phyloP scores from a whole-genome alignment of 2,329 filamentous ascomycete species.

The Sclerotinia trifoliorum region DNA sequence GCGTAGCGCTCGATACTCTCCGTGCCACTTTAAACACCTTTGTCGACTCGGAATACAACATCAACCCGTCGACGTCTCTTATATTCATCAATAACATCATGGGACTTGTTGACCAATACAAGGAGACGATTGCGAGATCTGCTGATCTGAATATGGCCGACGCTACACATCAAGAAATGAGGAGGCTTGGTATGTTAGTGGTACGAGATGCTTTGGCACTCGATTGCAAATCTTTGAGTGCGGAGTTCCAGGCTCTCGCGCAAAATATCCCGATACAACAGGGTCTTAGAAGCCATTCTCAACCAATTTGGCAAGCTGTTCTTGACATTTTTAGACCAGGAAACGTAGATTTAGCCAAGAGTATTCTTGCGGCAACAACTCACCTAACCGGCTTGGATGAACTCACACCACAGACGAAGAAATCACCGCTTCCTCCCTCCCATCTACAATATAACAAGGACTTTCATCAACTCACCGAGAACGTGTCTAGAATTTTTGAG shows the following conservation, averaged over 20 bases:
- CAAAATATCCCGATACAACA: slow-evolving; percentile 61
- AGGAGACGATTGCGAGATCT: slow-evolving; percentile 56
- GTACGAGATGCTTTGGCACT: slow-evolving; percentile 66
- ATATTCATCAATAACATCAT: slow-evolving; percentile 65
- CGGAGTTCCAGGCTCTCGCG: slow-evolving; percentile 66
- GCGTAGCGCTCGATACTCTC: slow-evolving; percentile 62
- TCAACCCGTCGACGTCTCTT: slow-evolving; percentile 52
- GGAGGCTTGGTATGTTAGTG: slow-evolving; percentile 59
- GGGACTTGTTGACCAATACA: slow-evolving; percentile 63
- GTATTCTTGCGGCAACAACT: slow-evolving; percentile 59
- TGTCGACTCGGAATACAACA: slow-evolving; percentile 50
- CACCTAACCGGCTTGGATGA: slow-evolving; percentile 74
- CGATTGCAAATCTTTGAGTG: slow-evolving; percentile 67
- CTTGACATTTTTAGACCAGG: slow-evolving; percentile 65
- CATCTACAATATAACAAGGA: slow-evolving; percentile 76
- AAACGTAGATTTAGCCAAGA: slow-evolving; percentile 70
- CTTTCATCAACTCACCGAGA: slow-evolving; percentile 59
- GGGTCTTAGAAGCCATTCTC: slow-evolving; percentile 67
- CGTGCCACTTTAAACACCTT: slow-evolving; percentile 58
- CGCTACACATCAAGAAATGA: slow-evolving; percentile 47
- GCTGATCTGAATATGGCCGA: slow-evolving; percentile 47
- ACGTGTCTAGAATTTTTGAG: slow-evolving; percentile 73
- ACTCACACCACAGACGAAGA: slow-evolving; percentile 47
- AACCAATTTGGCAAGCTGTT: slow-evolving; percentile 76
- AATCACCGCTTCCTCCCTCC: slow-evolving; percentile 48